Base-by-base conservation (phyloP, 2,329 filamentous ascomycete genomes). In the Stagonosporopsis vannaccii region DNA sequence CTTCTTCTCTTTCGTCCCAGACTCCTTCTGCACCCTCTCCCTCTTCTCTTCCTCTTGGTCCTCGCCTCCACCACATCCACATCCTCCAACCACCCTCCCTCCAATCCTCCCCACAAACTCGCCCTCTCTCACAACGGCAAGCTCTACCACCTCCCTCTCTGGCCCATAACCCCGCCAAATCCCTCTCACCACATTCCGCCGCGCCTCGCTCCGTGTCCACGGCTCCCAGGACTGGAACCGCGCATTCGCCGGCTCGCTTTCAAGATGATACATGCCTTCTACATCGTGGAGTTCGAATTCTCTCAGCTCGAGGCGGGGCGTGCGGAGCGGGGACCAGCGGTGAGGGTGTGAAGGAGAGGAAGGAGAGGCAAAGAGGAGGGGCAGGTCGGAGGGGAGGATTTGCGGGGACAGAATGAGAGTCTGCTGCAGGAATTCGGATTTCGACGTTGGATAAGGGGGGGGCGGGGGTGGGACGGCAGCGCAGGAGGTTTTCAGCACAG, bases 21-120 rank as follows among this genome's bases (percentile, higher is more conserved):
- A 30, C 28, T 12, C 28, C 28, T 11, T 19, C 33, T n/a, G 6
- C 32, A 8, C 15, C 6, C 33, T 30, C 9, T 30, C 4, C 33
- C 33, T n/a, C 2, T 6, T 36, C 11, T n/a, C 39, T 15, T 2
- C 39, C 11, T 11, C 23, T 28, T n/a, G n/a, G 2, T 13, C 25
- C 7, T n/a, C 37, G 2, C 39, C 23, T 17, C 23, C 39, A 9
- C 13, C 39, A 2, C 15, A 22, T 8, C 39, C 23, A 23, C 23
- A 26, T 7, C 35, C 9, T 4, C 35, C 35, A 6, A 9, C 17
- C 17, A 53, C 39, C 1, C 6, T 30, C 20, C 20, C 11, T 6
- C 73, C 73, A 1, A 75, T 65, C 4, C 71, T 54, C 0, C 73
- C 73, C n/a, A 74, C 57, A 35, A 74, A 72, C 1, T 8, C 37